These are phyloP conservation scores for Baudoinia panamericana DNA, from an alignment of 495 filamentous ascomycete species.

Conservation along the genomic window DNA sequence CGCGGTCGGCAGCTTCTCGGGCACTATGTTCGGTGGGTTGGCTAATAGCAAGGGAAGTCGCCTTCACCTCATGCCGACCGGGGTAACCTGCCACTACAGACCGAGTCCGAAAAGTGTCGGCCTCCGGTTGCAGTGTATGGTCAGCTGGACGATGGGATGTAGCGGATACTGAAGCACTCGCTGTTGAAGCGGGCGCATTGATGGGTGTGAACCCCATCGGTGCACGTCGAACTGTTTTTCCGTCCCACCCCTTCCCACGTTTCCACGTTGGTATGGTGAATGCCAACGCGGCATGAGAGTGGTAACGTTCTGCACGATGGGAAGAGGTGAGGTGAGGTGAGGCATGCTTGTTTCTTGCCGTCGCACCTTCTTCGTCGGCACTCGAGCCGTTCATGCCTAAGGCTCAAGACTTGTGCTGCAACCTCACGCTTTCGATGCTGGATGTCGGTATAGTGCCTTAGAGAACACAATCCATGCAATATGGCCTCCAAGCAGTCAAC, in stretches of 20 bases:
- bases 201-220: constrained; percentile 8
- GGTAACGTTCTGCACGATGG: neutral
- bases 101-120: neutral
- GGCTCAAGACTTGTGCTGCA: too few species aligned
- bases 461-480: too few species aligned
- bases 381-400: neutral
- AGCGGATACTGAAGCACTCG: neutral
- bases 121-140: neutral
- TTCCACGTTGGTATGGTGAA: constrained; percentile 10
- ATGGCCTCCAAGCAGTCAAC: constrained; percentile 27
- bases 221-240: neutral
- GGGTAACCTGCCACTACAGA: neutral
- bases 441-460: too few species aligned
- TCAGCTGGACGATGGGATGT: neutral
- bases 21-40: too few species aligned
- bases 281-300: neutral
- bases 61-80: neutral
- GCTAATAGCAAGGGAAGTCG: too few species aligned
- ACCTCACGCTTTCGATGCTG: too few species aligned
- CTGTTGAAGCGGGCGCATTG: constrained; percentile 7
- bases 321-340: neutral
- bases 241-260: constrained; percentile 12
- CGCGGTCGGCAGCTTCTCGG: too few species aligned
- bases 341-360: too few species aligned
- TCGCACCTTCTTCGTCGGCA: too few species aligned